phyloP scores from a whole-genome alignment of 2,329 filamentous ascomycete species.

The Paraphaeosphaeria sporulosa region DNA sequence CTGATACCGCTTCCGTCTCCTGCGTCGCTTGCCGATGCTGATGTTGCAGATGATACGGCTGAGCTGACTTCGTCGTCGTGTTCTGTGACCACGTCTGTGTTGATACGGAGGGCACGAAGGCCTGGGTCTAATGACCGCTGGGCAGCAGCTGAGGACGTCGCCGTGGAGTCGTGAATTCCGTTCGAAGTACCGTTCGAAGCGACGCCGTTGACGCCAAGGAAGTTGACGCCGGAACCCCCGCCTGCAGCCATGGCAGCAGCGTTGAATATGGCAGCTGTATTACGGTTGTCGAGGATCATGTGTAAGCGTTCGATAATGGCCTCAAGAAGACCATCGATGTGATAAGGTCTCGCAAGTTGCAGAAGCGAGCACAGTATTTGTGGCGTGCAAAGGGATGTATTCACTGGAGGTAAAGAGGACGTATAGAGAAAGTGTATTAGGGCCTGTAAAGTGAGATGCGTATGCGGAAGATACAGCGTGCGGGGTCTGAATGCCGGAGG shows the following conservation, averaged over 20 bases:
- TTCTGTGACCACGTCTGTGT: conserved; percentile 54
- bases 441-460: conserved; percentile 85
- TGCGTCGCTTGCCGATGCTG: conserved; percentile 42
- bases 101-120: conserved; percentile 55
- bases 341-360: conserved; percentile 91
- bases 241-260: conserved; percentile 97
- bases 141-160: conserved; percentile 14
- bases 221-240: conserved; percentile 83
- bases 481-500: conserved; percentile 75
- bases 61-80: conserved; percentile 48
- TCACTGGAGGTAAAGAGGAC: conserved; percentile 79
- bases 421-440: conserved; percentile 95
- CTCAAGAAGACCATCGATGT: conserved; percentile 90
- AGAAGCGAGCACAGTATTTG: conserved; percentile 95
- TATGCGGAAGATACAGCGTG: conserved; percentile 92
- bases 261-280: conserved; percentile 97
- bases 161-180: conserved; percentile 21
- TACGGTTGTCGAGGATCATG: conserved; percentile 86
- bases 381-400: conserved; percentile 83
- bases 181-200: conserved; percentile 38
- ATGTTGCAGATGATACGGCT: conserved; percentile 39
- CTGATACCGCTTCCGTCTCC: conserved; percentile 44
- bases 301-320: conserved; percentile 92
- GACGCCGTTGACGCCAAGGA: conserved; percentile 48
- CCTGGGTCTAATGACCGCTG: conserved; percentile 44